phyloP scores from a whole-genome alignment of 148 eudicot species.

The Vaccinium darrowii region DNA sequence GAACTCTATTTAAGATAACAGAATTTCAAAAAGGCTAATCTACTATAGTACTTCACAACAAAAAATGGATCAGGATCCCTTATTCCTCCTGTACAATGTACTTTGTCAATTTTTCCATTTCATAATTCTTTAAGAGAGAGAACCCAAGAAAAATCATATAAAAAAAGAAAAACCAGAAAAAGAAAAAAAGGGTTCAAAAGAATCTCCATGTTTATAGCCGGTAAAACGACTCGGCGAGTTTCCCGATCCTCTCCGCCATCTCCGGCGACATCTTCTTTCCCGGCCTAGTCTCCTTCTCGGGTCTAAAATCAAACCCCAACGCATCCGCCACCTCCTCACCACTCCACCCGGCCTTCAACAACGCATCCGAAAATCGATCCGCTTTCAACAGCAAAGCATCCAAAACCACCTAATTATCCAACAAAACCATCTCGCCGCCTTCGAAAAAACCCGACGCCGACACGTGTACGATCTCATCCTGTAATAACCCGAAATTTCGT shows the following conservation, averaged over 20 bases:
- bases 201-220: slow-evolving; percentile 45
- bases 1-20: too few species aligned
- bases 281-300: slow-evolving; percentile 51
- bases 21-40: too few species aligned
- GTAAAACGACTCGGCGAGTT: slow-evolving; percentile 67
- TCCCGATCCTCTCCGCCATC: slow-evolving; percentile 56
- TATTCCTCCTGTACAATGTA: background rate
- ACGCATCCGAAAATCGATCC: slow-evolving; percentile 65
- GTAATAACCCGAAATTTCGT: too few species aligned
- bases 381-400: slow-evolving; percentile 73
- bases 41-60: too few species aligned
- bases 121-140: background rate
- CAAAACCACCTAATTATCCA: slow-evolving; percentile 68
- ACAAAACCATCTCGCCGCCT: slow-evolving; percentile 54
- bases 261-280: slow-evolving; percentile 64
- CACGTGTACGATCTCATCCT: slow-evolving; percentile 68
- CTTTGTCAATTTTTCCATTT: background rate
- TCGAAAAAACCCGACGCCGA: slow-evolving; percentile 76
- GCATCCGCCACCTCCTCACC: slow-evolving; percentile 83
- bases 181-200: slow-evolving; percentile 15
- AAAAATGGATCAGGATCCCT: background rate
- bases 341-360: slow-evolving; percentile 87
- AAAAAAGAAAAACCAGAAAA: background rate
- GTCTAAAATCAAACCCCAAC: slow-evolving; percentile 66
- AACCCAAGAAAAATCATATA: background rate